Conservation (phyloP, 2,329 filamentous ascomycete genomes). For the Trichophyton schoenleinii region DNA sequence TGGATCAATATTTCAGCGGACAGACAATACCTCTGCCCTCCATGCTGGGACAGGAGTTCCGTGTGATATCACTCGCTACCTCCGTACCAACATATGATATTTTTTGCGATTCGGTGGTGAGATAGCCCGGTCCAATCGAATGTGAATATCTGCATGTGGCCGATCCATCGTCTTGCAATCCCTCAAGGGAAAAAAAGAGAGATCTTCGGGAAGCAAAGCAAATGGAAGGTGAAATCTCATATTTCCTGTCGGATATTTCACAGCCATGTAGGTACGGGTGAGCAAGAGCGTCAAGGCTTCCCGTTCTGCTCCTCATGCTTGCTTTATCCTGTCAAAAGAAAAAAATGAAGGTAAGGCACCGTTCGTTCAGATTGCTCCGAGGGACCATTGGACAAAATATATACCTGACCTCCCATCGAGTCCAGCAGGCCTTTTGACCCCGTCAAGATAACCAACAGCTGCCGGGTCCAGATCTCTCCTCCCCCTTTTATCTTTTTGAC, state of each 20-base stretch:
- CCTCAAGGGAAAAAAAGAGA: background rate
- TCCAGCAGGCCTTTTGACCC: background rate
- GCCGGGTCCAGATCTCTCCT: background rate
- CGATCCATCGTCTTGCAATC: conserved; percentile 10
- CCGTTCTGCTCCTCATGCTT: background rate
- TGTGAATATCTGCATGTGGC: conserved; percentile 17
- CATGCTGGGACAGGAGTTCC: conserved; percentile 7
- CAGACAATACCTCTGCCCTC: background rate
- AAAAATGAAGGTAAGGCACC: background rate
- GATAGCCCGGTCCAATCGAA: conserved; percentile 22
- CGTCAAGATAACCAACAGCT: background rate
- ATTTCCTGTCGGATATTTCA: background rate
- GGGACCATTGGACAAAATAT: background rate
- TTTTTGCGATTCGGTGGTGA: conserved; percentile 14
- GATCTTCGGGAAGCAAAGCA: background rate
- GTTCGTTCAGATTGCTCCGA: background rate
- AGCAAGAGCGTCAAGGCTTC: background rate
- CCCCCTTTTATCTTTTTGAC: background rate
- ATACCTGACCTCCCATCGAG: background rate
- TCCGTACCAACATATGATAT: conserved; percentile 7
- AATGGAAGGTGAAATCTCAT: background rate
- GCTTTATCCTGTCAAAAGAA: background rate
- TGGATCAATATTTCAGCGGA: background rate
- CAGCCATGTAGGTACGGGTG: background rate
- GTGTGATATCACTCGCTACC: conserved; percentile 14